Base-by-base conservation (phyloP, 225 moss, liverwort and hornwort species). In the Climacium dendroides region DNA sequence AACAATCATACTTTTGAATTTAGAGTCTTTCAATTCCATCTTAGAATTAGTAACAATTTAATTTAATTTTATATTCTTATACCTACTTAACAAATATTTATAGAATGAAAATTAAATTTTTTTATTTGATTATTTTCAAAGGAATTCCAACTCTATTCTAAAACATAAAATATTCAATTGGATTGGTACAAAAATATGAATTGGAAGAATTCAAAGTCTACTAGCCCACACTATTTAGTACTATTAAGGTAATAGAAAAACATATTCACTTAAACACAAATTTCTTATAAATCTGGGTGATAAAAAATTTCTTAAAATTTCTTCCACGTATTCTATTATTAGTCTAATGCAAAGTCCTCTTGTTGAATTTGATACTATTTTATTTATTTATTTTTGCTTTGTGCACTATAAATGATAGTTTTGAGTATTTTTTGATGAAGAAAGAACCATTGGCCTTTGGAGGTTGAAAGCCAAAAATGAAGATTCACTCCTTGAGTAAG, bases 41-140 rank as follows among this genome's bases (percentile, higher is more conserved):
- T 19, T 30, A 47, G 72, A 73, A 73, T 2, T 47, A 1, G 0
- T 73, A 30, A 30, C 2, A 47, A 18, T 8, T n/a, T n/a, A n/a
- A n/a, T n/a, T n/a, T n/a, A n/a, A n/a, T n/a, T n/a, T n/a, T n/a
- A n/a, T n/a, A n/a, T n/a, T n/a, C n/a, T n/a, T n/a, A n/a, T n/a
- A n/a, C n/a, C n/a, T n/a, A n/a, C n/a, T n/a, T n/a, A n/a, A n/a
- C n/a, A n/a, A n/a, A n/a, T n/a, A n/a, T n/a, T n/a, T n/a, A n/a
- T n/a, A n/a, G n/a, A n/a, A n/a, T n/a, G n/a, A n/a, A n/a, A n/a
- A n/a, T n/a, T n/a, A 45, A 74, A 0, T 6, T 39, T 15, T 25
- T 16, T 9, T 3, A 7, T 7, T 30, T 30, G 4, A 26, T 45
- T 45, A 0, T 13, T 22, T 41, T 75, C 11, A 4, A 3, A 0